Evolutionary conservation across 2,329 filamentous ascomycete genomes (phyloP), one percentile per base, ranked within the genome.

Genomic region (Aurifilum marmelostoma): DNA sequence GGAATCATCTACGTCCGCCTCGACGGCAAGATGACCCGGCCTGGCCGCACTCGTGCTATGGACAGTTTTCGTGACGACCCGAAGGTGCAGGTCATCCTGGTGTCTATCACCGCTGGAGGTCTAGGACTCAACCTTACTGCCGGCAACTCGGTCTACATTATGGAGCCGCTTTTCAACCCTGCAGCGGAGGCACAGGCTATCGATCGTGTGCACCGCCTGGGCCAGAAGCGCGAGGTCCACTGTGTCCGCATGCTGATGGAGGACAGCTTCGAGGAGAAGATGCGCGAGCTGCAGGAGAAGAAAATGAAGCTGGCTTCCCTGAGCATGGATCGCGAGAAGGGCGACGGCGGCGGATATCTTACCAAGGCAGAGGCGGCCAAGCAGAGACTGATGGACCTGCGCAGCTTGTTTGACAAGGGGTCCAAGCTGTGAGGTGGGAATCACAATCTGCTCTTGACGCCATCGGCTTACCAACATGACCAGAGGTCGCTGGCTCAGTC

Each of bases 91-190:
- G 90, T 97, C 66, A 94, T 98, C 64, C 87, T 98, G 12, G 93
- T 97, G 18, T 97, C 93, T 12, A 97, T 97, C 79, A 93, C 91
- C 76, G 95, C 95, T 0, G 96, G 95, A 72, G 95, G 96, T 24
- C 87, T 97, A 21, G 95, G 95, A 18, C 88, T 98, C 52, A 98
- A 98, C 76, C 83, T 98, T 67, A 97, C 94, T 0, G 85, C 92
- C 0, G 95, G 91, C 41, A 96, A 90, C 77, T 91, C 88, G 67
- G 95, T 97, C 18, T 98, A 96, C 78, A 92, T 98, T 75, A 98
- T 99, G 95, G 96, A 99, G 78, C 96, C 96, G 6, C 94, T 97
- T 77, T 99, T 95, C 82, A 99, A 99, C 76, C 96, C 96, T 0
- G 94, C 94, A 0, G 93, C 94, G 0, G 95, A 99, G 79, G 92